phyloP scores from a whole-genome alignment of 177 flowering plant species.

The Tripterygium wilfordii region DNA sequence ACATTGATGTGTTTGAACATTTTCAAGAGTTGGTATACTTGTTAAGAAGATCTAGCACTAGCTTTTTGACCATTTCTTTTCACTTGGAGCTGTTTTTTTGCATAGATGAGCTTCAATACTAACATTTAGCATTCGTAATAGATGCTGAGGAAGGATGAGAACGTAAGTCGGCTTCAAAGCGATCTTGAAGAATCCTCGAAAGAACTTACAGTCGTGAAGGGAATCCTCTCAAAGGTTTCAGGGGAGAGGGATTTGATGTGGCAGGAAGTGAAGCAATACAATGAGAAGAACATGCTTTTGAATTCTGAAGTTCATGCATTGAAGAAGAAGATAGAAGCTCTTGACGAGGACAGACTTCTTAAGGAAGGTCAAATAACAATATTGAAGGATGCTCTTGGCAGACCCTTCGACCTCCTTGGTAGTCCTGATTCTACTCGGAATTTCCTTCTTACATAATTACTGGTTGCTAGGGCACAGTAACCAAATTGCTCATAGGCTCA shows the following conservation, averaged over 20 bases:
- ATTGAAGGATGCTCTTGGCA: conserved; percentile 49
- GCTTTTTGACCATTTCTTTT: too few species aligned
- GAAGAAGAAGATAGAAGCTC: conserved; percentile 70
- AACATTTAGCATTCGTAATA: too few species aligned
- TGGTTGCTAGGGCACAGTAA: conserved; percentile 8
- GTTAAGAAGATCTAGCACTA: too few species aligned
- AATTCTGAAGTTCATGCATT: conserved; percentile 49
- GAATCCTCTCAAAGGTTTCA: conserved; percentile 55
- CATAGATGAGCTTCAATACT: too few species aligned
- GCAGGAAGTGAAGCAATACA: conserved; percentile 73
- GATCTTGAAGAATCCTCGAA: conserved; percentile 52
- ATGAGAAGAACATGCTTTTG: conserved; percentile 74
- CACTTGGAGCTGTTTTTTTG: too few species aligned
- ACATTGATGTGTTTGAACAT: too few species aligned
- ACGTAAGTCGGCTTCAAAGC: conserved; percentile 33
- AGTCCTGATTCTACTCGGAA: conserved; percentile 37
- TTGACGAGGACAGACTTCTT: conserved; percentile 75
- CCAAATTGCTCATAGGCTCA: neutral
- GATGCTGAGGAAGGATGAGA: conserved; percentile 75
- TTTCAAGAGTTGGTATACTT: too few species aligned
- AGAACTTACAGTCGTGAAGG: conserved; percentile 40
- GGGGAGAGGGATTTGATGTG: conserved; percentile 84
- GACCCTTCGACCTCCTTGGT: conserved; percentile 53
- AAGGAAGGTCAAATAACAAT: conserved; percentile 96
- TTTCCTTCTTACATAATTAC: conserved; percentile 27